Base-by-base conservation (phyloP, 192 early-diverging fungal genomes). In the Chytriomyces confervae region DNA sequence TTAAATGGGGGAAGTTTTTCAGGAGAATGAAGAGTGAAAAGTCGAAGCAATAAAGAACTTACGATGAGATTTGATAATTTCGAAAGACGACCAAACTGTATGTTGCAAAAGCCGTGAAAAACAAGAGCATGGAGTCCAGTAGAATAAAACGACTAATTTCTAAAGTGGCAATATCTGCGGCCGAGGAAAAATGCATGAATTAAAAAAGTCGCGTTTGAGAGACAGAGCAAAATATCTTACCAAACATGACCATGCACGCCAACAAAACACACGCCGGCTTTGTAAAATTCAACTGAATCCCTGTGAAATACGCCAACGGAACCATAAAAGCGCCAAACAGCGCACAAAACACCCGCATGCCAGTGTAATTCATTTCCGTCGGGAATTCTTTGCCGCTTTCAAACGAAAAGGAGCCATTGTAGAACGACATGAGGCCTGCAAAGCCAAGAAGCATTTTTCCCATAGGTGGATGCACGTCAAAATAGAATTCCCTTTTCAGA, bases 391-490 rank as follows among this genome's bases (percentile, higher is more conserved):
- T 77, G 6, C 93, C 93, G 7, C 94, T 95, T 23, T 91, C 89
- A 77, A 98, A 99, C 6, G 84, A 85, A 75, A 97, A 98, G 0
- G 86, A 82, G 1, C 96, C 97, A 81, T 98, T 89, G 78, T 93
- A 98, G 0, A 95, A 93, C 7, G 90, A 93, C 27, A 99, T 64
- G 0, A 89, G 66, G 50, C 94, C 98, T 3, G 95, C 89, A 18
- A 98, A 81, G 0, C 92, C 96, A 23, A 96, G 89, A 27, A 99
- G 85, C 89, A 98, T 98, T 85, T 99, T 99, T 53, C 97, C 97
- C 69, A 98, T 83, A 5, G 98, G 97, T 44, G 98, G 98, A 78
- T 99, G 98, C 1, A 99, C 97, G 84, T 99, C 98, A 80, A 95
- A 95, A 78, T 98, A 99, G 75, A 98, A 99, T 53, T 94, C 93